phyloP scores from a whole-genome alignment of 352 stramenopile genomes.

The Pythium guiyangense region DNA sequence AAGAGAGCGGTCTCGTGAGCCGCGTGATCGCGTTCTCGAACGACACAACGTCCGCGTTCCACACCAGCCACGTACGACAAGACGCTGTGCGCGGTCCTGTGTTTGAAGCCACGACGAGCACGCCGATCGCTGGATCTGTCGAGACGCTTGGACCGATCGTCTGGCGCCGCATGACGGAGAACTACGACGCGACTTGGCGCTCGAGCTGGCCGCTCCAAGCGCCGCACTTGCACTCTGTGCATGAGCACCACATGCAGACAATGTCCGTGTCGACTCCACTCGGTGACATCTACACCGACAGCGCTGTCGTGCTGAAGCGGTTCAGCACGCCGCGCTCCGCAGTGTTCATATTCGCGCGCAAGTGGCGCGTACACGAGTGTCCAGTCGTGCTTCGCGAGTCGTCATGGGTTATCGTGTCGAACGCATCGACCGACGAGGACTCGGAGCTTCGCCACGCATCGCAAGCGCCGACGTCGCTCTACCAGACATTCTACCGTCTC shows the following conservation, averaged over 20 bases:
- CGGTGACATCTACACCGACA: background rate
- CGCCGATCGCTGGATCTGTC: background rate
- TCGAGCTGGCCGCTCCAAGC: background rate
- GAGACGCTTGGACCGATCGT: background rate
- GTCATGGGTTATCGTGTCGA: background rate
- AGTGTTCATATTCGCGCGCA: background rate
- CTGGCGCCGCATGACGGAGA: slow-evolving; percentile 2
- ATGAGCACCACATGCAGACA: background rate
- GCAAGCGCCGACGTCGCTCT: background rate
- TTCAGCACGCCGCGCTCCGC: background rate
- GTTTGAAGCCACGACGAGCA: slow-evolving; percentile 9
- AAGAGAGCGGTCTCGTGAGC: too few species aligned
- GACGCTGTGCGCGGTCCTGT: slow-evolving; percentile 1
- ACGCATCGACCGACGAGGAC: background rate
- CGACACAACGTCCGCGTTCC: slow-evolving; percentile 1
- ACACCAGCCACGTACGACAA: background rate
- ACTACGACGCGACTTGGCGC: background rate
- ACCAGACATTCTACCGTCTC: slow-evolving; percentile 6
- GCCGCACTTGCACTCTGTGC: background rate
- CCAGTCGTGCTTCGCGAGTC: background rate
- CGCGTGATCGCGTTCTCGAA: background rate
- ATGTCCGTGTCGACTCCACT: background rate
- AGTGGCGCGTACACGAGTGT: background rate
- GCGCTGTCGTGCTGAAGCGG: background rate
- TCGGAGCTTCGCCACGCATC: background rate